Base-by-base conservation (phyloP, 148 eudicot species). In the Simmondsia chinensis region DNA sequence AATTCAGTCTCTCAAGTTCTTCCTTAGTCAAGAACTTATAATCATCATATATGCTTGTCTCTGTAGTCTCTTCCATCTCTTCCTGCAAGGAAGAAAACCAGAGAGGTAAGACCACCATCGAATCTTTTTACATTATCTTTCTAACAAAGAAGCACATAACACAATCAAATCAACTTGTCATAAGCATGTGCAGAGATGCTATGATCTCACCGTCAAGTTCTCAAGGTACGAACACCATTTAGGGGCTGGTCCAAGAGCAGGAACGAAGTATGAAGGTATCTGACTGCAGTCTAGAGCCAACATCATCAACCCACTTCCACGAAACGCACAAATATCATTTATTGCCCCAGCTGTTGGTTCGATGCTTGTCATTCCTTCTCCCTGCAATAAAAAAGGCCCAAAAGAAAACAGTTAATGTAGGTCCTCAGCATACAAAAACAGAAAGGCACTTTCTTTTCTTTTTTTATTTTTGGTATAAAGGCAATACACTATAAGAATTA, bases 201-300 rank as follows among this genome's bases (percentile, higher is more conserved):
- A 24, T 20, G 19, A 15, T 57, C 52, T 32, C 70, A 67, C 99
- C 11, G 94, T 86, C 53, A 86, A 40, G 59, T 79, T 86, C 49
- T 91, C 99, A 39, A 91, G 55, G 71, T 72, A 82, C 24, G 99
- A 79, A 52, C 89, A 79, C 99, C 99, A 91, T 57, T 79, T 79
- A 4, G 99, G 99, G 28, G 99, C 99, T 56, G 96, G 94, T 43
- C 99, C 99, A 52, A 86, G 86, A 40, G 89, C 69, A 53, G 99
- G 99, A 57, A 86, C 51, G 63, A 82, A 82, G 64, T 74, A 86
- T 36, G 89, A 79, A 13, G 99, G 96, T 65, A 91, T 86, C 46
- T 72, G 79, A 60, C 76, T 79, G 54, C 60, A 62, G 58, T 86
- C 94, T 32, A 86, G 70, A 48, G 95, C 95, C 79, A 86, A 66